phyloP scores from a whole-genome alignment of 805 yeast species.

The Lipomyces spencermartinsiae region DNA sequence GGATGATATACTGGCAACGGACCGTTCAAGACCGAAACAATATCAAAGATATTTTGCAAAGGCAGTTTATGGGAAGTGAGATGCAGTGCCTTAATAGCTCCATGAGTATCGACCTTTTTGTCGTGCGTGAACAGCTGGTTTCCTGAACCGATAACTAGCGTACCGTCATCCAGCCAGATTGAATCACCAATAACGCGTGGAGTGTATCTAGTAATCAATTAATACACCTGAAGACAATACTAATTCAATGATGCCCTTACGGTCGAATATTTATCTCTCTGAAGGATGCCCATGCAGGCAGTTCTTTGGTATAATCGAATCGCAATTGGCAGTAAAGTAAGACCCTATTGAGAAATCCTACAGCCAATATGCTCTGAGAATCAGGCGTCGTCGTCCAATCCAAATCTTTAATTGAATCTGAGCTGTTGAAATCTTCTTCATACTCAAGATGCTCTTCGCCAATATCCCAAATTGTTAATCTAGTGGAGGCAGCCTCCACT shows the following conservation, averaged over 20 bases:
- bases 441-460: conserved; percentile 61
- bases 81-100: conserved; percentile 58
- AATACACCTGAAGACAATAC: not conserved
- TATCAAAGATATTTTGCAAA: conserved; percentile 58
- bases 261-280: conserved; percentile 72
- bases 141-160: conserved; percentile 83
- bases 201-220: conserved; percentile 49
- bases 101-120: conserved; percentile 63
- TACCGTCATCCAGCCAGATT: conserved; percentile 81
- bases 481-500: conserved; percentile 59
- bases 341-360: conserved; percentile 73
- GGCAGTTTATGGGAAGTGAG: conserved; percentile 58
- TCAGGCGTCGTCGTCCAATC: conserved; percentile 84
- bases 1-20: conserved; percentile 92
- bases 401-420: conserved; percentile 61
- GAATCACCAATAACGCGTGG: conserved; percentile 87
- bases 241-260: conserved; percentile 44
- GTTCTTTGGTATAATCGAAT: conserved; percentile 82
- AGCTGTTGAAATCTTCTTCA: conserved; percentile 50
- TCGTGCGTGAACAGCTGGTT: conserved; percentile 88
- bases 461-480: conserved; percentile 81
- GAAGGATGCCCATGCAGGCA: conserved; percentile 78
- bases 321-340: conserved; percentile 79
- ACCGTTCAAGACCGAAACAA: conserved; percentile 82
- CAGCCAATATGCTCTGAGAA: conserved; percentile 75